Base-by-base conservation (phyloP, 345 rosid species). In the Iberis pinnata region DNA sequence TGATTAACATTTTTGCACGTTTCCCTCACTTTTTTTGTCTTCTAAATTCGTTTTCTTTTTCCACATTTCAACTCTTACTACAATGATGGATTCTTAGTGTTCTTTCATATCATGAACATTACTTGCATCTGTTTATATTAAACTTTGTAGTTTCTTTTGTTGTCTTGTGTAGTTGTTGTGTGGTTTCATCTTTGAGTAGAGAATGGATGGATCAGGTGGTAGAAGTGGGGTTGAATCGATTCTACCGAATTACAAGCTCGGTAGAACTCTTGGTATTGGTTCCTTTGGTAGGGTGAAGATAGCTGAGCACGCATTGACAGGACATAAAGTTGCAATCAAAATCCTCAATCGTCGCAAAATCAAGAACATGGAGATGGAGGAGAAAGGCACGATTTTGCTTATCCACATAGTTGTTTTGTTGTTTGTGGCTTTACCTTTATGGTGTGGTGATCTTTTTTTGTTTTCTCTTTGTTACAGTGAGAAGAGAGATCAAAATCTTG, bases 261-360 rank as follows among this genome's bases (percentile, higher is more conserved):
- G 90, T 24, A 85, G 76, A 72, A 83, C 82, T 52, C 88, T 88
- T 33, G 98, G 98, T 48, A 82, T 88, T 8, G 98, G 98, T 52
- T 72, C 98, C 33, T 92, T 92, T 62, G 83, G 98, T 31, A 81
- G 87, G 78, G 98, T 92, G 53, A 92, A 88, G 76, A 75, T 85
- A 29, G 98, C 98, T 22, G 83, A 74, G 73, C 98, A 92, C 66
- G 73, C 71, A 24, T 73, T 77, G 66, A 92, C 98, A 11, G 83
- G 95, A 18, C 85, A 76, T 67, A 85, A 88, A 61, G 98, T 92
- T 66, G 98, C 98, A 3, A 81, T 92, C 65, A 92, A 92, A 82
- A 85, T 92, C 56, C 89, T 92, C 66, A 83, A 83, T 37, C 97
- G 94, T 17, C 82, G 80, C 31, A 84, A 81, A 74, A 85, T 92